Evolutionary conservation across 2,329 filamentous ascomycete species (phyloP).

Genomic region (Eutypella sp.): DNA sequence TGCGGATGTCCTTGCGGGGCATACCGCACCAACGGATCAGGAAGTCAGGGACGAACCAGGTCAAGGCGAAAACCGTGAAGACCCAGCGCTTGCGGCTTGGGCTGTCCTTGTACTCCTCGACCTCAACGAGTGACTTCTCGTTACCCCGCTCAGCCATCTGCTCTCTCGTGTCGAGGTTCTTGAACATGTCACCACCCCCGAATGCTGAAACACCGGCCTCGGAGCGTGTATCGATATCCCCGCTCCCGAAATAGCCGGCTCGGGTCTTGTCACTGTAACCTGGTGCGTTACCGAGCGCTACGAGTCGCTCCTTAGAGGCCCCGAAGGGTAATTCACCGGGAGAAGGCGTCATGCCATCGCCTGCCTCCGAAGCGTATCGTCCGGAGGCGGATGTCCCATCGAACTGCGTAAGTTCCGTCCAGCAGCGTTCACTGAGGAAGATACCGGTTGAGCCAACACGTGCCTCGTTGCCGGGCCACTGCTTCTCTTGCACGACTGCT

Average conservation of each 20-base stretch:
- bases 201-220: constrained; percentile 91
- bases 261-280: constrained; percentile 71
- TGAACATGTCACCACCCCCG: constrained; percentile 94
- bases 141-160: constrained; percentile 95
- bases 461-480: constrained; percentile 90
- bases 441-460: constrained; percentile 87
- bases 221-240: constrained; percentile 78
- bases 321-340: constrained; percentile 53
- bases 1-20: constrained; percentile 84
- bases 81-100: constrained; percentile 87
- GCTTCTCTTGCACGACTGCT: constrained; percentile 83
- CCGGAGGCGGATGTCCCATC: constrained; percentile 54
- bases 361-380: constrained; percentile 56
- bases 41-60: constrained; percentile 85
- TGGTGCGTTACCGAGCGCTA: constrained; percentile 47
- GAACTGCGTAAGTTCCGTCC: constrained; percentile 82
- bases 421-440: constrained; percentile 92
- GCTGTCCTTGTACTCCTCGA: constrained; percentile 77
- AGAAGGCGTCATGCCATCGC: constrained; percentile 55
- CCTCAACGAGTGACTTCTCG: constrained; percentile 82
- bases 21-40: constrained; percentile 70
- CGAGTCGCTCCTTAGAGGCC: constrained; percentile 56
- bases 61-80: constrained; percentile 74
- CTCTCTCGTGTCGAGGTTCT: constrained; percentile 87
- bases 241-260: constrained; percentile 73